Base-by-base conservation (phyloP, 1,284 basidiomycete species). In the Trametes hirsuta region DNA sequence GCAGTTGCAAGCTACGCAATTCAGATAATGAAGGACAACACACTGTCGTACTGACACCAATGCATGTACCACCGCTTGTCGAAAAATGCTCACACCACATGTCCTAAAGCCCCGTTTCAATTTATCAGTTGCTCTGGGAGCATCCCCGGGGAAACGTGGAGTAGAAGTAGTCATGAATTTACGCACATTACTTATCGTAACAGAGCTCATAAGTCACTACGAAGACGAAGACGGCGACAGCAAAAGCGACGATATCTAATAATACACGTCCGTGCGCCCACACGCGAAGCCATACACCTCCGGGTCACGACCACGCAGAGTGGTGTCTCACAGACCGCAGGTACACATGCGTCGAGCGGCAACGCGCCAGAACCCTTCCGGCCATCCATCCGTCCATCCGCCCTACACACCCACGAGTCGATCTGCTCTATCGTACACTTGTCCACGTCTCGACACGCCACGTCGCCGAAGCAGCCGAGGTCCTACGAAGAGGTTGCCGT, bases 161-260 rank as follows among this genome's bases (percentile, higher is more conserved):
- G 48, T 25, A 24, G 12, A 52, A 3, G 30, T 8, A 11, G 46
- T 53, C 42, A 42, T 45, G 52, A 25, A 24, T 45, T 50, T 57
- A 50, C 35, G 25, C 37, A 39, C 56, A 58, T 58, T 52, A 58
- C 49, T 34, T 41, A 52, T 58, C 49, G 50, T 58, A 58, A 50
- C 47, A 45, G 48, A 58, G 30, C 44, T 47, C 39, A 50, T 52
- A 47, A 46, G 14, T 41, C 44, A 58, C 15, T 30, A 6, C 54
- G 56, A 52, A 25, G 47, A 50, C 55, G 18, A 18, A 18, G 18
- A 18, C 18, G 18, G 18, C 18, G 49, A 58, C 22, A 58, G 44
- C 48, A 41, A 58, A 18, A 40, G 10, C 24, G 12, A 21, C 21
- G 35, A 30, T 24, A 39, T 18, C 49, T 58, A 52, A 10, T 30